Conservation (phyloP, 108 stramenopile genomes). For the Discostella pseudostelligera region DNA sequence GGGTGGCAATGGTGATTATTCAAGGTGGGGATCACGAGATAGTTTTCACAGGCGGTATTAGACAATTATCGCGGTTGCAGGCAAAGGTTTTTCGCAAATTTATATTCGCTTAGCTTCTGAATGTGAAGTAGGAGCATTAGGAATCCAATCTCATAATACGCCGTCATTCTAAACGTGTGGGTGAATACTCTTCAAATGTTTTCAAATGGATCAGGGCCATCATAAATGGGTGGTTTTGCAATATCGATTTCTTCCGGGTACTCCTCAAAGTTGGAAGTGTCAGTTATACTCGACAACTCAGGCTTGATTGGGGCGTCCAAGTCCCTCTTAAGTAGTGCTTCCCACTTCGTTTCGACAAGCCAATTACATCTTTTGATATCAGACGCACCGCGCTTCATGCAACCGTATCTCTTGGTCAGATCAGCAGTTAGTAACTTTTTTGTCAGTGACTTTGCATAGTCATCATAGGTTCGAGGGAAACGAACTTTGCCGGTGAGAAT, state of each 20-base stretch:
- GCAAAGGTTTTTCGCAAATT: no score
- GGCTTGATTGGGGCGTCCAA: conserved; percentile 75
- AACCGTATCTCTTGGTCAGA: conserved; percentile 78
- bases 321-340: conserved; percentile 49
- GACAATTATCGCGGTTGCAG: no score
- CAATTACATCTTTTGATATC: conserved; percentile 80
- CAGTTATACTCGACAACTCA: conserved; percentile 46
- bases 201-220: conserved; percentile 40
- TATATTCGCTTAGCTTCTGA: no score
- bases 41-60: no score
- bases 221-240: conserved; percentile 28
- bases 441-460: conserved; percentile 70
- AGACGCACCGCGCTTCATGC: conserved; percentile 73
- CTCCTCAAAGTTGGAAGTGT: conserved; percentile 82
- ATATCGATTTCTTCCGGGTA: conserved; percentile 61
- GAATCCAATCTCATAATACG: no score
- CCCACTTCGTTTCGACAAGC: conserved; percentile 64
- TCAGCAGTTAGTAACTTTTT: conserved; percentile 79
- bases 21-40: not conserved
- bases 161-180: no score
- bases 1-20: conserved; percentile 4
- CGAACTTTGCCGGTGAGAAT: conserved; percentile 71
- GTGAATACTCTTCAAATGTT: conserved; percentile 10
- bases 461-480: conserved; percentile 72
- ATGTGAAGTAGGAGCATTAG: no score